Percentiles rank a stretch among this genome's conserved stretches.
Evolutionary conservation across 306 rosid genomes (phyloP).

Genomic region (Corylus heterophylla): DNA sequence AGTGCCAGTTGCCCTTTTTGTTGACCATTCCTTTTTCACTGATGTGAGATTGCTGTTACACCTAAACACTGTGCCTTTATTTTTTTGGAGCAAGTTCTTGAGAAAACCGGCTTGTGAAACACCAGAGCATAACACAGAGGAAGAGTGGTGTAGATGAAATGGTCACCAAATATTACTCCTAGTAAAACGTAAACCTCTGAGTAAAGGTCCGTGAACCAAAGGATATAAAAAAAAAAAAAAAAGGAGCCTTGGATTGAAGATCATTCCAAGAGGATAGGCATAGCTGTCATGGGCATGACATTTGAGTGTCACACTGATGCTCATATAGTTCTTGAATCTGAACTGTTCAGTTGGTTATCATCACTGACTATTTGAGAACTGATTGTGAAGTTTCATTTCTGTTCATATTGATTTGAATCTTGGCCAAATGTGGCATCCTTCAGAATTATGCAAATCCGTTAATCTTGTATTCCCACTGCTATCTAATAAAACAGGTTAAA

Average conservation of each 20-base stretch:
- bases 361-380: background rate
- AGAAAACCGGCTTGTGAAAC: background rate
- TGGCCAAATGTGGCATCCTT: conserved; percentile 4
- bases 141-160: conserved; percentile 1
- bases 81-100: background rate
- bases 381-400: background rate
- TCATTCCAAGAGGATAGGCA: background rate
- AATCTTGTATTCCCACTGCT: conserved; percentile 18
- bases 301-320: background rate
- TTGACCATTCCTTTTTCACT: background rate
- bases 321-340: background rate
- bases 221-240: background rate
- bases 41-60: background rate
- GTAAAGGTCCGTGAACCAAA: background rate
- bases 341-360: background rate
- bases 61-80: background rate
- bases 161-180: background rate
- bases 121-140: background rate
- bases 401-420: conserved; percentile 12
- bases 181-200: background rate
- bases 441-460: conserved; percentile 1
- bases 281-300: background rate
- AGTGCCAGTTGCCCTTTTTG: background rate
- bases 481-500: conserved; percentile 58
- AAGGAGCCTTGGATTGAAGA: background rate